Conservation (phyloP, 306 rosid genomes). For the Medicago truncatula region DNA sequence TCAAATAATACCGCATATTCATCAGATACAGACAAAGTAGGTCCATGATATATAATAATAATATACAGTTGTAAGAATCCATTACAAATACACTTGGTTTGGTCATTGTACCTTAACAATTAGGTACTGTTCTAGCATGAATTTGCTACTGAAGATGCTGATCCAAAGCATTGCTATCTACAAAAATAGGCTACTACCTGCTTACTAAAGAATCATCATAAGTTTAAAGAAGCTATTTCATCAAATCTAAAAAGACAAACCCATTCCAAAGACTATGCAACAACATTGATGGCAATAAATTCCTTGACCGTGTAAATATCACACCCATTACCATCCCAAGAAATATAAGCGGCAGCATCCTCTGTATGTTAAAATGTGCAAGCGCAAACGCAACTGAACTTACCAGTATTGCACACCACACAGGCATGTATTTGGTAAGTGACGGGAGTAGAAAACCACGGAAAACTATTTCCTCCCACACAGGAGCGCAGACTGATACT, state of each 20-base stretch:
- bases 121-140: conserved; percentile 24
- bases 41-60: conserved; percentile 31
- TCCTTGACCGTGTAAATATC: conserved; percentile 84
- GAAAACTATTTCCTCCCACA: conserved; percentile 97
- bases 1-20: conserved; percentile 26
- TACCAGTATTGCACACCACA: conserved; percentile 88
- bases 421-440: conserved; percentile 91
- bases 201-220: conserved; percentile 41
- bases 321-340: conserved; percentile 95
- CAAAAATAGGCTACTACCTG: conserved; percentile 9
- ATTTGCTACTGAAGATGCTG: conserved; percentile 35
- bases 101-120: conserved; percentile 28
- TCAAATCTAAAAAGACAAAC: conserved; percentile 81
- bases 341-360: conserved; percentile 92
- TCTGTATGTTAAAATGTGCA: conserved; percentile 91
- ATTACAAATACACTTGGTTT: conserved; percentile 36
- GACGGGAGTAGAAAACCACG: conserved; percentile 96
- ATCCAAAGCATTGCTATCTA: conserved; percentile 44
- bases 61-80: conserved; percentile 44
- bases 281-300: conserved; percentile 88
- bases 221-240: conserved; percentile 59
- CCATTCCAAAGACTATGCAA: conserved; percentile 99
- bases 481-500: conserved; percentile 89
- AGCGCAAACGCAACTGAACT: conserved; percentile 90
- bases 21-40: conserved; percentile 39